phyloP scores from a whole-genome alignment of 352 stramenopile genomes.

The Thraustochytrium striatum region DNA sequence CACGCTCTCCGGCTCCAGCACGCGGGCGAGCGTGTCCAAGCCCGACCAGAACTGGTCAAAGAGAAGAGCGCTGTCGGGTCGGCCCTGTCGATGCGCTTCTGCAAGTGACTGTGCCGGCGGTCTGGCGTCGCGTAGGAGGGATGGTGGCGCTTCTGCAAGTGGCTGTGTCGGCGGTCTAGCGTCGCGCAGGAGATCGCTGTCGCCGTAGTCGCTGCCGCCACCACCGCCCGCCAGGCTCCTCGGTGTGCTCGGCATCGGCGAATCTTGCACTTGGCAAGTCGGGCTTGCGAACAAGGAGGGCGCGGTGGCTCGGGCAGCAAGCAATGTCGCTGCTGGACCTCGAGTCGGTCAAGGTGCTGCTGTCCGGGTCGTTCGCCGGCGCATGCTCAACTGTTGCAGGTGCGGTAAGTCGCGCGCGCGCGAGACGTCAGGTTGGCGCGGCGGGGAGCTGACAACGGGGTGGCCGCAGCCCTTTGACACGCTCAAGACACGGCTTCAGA shows the following conservation, averaged over 20 bases:
- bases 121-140: too few relatives aligned
- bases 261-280: background rate
- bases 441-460: background rate
- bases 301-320: background rate
- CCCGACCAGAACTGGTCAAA: too few relatives aligned
- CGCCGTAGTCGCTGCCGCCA: background rate
- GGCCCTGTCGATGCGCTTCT: too few relatives aligned
- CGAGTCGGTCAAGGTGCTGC: background rate
- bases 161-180: background rate
- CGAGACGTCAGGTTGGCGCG: background rate
- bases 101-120: too few relatives aligned
- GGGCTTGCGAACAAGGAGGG: background rate
- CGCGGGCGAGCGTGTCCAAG: too few relatives aligned
- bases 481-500: slow-evolving; percentile 76
- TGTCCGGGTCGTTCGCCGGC: slow-evolving; percentile 38
- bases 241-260: background rate
- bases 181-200: background rate
- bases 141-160: background rate
- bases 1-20: too few relatives aligned
- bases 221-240: background rate
- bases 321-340: background rate
- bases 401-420: background rate
- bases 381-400: slow-evolving; percentile 19
- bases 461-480: slow-evolving; percentile 75
- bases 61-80: too few relatives aligned